Evolutionary conservation across 163 green algal species (phyloP), one percentile per base, ranked within the genome.

Genomic region (Volvox carteri): DNA sequence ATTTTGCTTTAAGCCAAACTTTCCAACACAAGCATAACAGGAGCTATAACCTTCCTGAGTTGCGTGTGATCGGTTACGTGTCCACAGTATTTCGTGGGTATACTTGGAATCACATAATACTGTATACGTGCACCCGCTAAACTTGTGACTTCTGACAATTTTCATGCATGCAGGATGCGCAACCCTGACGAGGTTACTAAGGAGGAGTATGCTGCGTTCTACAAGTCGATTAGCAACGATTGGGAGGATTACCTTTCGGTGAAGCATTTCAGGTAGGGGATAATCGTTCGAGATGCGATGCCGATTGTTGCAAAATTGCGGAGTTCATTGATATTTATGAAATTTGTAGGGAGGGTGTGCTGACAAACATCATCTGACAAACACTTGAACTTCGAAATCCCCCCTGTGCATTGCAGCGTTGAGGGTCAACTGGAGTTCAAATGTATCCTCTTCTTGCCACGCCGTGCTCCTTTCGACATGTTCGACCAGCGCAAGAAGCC

Each of bases 391-490:
- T n/a, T n/a, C n/a, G n/a, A n/a, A n/a, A n/a, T n/a, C n/a, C n/a
- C n/a, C n/a, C n/a, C n/a, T n/a, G n/a, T n/a, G n/a, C 58, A 23
- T 39, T 72, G 70, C 94, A 89, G 84, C n/a, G 98, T 99, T 50
- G 98, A 99, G 94, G 98, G 98, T 41, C 98, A 99, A 95, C 95
- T 99, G 72, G 98, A 99, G 96, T 99, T 99, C 97, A 99, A 99
- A 96, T 94, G 78, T 52, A 96, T 99, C 84, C 95, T 99, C 48
- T 99, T 98, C 84, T 92, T 96, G 35, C 98, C 98, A 80, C 96
- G 96, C 88, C 95, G 97, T 79, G 97, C 97, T 28, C 97, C 97
- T 28, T 99, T 99, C 72, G 97, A 99, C 93, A 96, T 99, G 92
- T 99, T 99, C 91, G 98, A 99, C 93, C 95, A 95, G 62, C 95